phyloP scores from a whole-genome alignment of 208 protist genomes.

The Acanthamoeba triangularis region DNA sequence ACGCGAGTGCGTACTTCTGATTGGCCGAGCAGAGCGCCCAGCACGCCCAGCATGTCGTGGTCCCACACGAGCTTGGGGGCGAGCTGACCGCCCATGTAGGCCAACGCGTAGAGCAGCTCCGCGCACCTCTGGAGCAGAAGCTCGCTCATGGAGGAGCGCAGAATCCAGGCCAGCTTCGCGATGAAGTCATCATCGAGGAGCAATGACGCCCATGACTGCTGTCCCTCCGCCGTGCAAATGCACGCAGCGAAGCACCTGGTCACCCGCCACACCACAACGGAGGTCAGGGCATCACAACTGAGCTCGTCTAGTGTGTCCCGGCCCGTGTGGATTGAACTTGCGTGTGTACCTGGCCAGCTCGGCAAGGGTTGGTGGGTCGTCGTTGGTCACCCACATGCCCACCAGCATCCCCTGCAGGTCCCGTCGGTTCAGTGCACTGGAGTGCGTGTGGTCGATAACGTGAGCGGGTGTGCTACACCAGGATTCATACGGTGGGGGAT shows the following conservation, averaged over 20 bases:
- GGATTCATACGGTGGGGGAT: neutral
- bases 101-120: conserved; percentile 1
- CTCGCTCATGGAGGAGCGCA: neutral
- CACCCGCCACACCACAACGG: too few species aligned
- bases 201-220: neutral
- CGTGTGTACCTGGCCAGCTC: neutral
- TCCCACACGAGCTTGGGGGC: neutral
- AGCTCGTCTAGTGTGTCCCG: neutral
- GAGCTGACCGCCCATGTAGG: conserved; percentile 14
- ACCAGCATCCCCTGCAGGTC: neutral
- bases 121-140: neutral
- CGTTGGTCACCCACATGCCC: neutral
- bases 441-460: neutral
- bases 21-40: neutral
- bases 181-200: neutral
- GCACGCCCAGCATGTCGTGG: neutral
- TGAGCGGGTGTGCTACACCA: neutral
- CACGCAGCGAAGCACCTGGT: conserved; percentile 15
- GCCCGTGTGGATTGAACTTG: neutral
- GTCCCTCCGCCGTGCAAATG: neutral
- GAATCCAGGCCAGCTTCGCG: conserved; percentile 1
- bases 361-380: neutral
- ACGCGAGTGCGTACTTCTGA: neutral
- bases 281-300: neutral
- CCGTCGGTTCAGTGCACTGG: neutral